Evolutionary conservation across 2,329 filamentous ascomycete species (phyloP).

Genomic region (Ascosphaera acerosa): DNA sequence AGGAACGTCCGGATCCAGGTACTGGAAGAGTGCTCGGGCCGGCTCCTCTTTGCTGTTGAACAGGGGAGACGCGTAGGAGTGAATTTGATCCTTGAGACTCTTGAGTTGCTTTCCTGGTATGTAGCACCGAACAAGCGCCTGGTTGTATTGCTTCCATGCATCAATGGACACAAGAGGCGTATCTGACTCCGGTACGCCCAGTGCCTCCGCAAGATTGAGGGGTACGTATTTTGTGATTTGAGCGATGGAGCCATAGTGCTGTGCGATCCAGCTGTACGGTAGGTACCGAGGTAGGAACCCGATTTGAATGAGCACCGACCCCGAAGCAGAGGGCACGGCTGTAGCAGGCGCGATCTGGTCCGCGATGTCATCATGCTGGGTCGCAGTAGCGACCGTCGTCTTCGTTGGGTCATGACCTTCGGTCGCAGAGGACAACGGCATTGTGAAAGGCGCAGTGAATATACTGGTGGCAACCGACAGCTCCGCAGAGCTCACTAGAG

Average conservation of each 20-base stretch:
- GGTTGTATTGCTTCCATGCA: constrained; percentile 43
- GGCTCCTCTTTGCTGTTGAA: constrained; percentile 45
- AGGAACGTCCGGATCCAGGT: constrained; percentile 67
- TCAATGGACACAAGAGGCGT: constrained; percentile 9
- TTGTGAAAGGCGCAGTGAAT: constrained; percentile 7
- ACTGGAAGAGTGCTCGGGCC: constrained; percentile 44
- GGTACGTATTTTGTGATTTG: constrained; percentile 72
- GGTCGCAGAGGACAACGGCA: constrained; percentile 11
- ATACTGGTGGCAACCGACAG: constrained; percentile 6
- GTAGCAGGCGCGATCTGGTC: constrained; percentile 48
- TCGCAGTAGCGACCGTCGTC: constrained; percentile 24
- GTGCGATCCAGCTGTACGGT: constrained; percentile 64
- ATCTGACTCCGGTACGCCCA: constrained; percentile 34
- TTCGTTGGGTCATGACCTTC: constrained; percentile 9
- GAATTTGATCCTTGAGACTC: constrained; percentile 41
- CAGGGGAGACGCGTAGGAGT: constrained; percentile 42
- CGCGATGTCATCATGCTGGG: constrained; percentile 35
- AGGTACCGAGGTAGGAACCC: constrained; percentile 49
- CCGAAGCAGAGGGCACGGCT: constrained; percentile 27
- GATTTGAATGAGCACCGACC: constrained; percentile 51
- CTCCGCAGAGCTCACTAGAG: too few species aligned
- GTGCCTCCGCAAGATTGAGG: constrained; percentile 38
- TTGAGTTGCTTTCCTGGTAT: constrained; percentile 48
- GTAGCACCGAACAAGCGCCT: constrained; percentile 51
- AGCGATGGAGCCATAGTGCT: constrained; percentile 42